Conservation (phyloP, 352 stramenopile species). For the Pythium brachiatum region DNA sequence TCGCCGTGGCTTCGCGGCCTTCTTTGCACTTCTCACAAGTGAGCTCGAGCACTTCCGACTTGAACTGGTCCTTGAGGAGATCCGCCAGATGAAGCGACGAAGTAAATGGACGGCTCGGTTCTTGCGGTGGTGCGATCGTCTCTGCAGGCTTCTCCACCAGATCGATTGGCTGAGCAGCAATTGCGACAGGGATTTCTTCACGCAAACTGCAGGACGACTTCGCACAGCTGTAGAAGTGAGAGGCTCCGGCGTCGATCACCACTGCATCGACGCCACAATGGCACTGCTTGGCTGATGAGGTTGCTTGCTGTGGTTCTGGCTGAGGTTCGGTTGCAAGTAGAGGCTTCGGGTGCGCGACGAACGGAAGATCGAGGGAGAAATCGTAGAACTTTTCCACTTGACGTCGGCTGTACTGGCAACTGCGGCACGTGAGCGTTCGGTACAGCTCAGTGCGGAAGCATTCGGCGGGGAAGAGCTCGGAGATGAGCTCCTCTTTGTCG, state of each 20-base stretch:
- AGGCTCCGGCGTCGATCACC: constrained; percentile 30
- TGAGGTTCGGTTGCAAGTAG: constrained; percentile 1
- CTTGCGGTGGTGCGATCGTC: background rate
- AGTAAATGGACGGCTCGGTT: constrained; percentile 5
- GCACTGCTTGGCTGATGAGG: constrained; percentile 31
- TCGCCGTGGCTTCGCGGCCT: constrained; percentile 57
- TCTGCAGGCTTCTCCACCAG: background rate
- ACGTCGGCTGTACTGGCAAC: constrained; percentile 75
- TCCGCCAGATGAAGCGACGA: constrained; percentile 51
- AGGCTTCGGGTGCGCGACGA: constrained; percentile 5
- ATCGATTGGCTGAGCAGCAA: background rate
- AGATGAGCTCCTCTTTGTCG: constrained; percentile 40
- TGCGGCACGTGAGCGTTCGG: constrained; percentile 72
- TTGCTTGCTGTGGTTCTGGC: constrained; percentile 5
- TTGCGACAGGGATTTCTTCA: constrained; percentile 22
- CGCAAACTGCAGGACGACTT: constrained; percentile 64
- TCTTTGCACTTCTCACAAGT: constrained; percentile 83
- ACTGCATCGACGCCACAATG: constrained; percentile 53
- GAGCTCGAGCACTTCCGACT: constrained; percentile 71
- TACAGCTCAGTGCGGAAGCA: constrained; percentile 78
- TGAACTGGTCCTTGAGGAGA: constrained; percentile 75
- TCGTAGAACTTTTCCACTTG: constrained; percentile 84
- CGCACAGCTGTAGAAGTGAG: constrained; percentile 51
- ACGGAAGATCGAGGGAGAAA: constrained; percentile 80
- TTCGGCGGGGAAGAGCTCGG: constrained; percentile 61